A percentile compares a stretch with the other conserved stretches of the same genome.
phyloP scores from a whole-genome alignment of 164 flowering plant genomes.

The Magnolia sinica region DNA sequence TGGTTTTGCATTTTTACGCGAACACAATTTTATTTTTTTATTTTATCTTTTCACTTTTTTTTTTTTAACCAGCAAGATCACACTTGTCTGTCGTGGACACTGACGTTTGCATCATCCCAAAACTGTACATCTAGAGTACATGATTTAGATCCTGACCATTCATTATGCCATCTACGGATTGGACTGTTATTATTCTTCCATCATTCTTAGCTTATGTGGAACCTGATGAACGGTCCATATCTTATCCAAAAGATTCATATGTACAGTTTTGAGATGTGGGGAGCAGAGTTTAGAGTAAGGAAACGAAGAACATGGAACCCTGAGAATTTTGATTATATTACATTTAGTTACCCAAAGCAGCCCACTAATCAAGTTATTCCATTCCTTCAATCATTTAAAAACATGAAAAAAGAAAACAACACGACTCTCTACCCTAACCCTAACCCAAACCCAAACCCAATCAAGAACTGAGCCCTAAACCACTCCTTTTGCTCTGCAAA shows the following conservation, averaged over 20 bases:
- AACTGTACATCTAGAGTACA: too few relatives aligned
- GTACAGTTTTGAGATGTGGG: not conserved
- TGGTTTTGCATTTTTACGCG: too few relatives aligned
- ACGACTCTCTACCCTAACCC: not conserved
- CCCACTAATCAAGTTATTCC: conserved; percentile 1
- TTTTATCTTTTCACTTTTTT: too few relatives aligned
- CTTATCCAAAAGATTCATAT: not conserved
- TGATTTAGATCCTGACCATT: too few relatives aligned
- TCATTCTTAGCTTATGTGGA: not conserved
- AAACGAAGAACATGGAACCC: not conserved
- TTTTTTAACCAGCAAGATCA: too few relatives aligned
- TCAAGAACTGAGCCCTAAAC: conserved; percentile 9
- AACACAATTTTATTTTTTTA: too few relatives aligned
- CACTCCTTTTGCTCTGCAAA: conserved; percentile 31
- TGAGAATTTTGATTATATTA: not conserved
- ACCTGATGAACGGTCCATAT: not conserved
- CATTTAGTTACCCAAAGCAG: not conserved
- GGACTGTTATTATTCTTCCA: too few relatives aligned
- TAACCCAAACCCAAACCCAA: not conserved
- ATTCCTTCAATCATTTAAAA: conserved; percentile 7
- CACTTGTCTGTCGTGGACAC: too few relatives aligned
- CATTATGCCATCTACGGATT: too few relatives aligned
- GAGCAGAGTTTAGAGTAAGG: not conserved
- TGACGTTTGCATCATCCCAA: too few relatives aligned
- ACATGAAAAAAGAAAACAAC: not conserved